These are phyloP conservation scores for Calonectria crousiana DNA, from an alignment of 2,329 filamentous ascomycete genomes.

Conservation along the genomic window DNA sequence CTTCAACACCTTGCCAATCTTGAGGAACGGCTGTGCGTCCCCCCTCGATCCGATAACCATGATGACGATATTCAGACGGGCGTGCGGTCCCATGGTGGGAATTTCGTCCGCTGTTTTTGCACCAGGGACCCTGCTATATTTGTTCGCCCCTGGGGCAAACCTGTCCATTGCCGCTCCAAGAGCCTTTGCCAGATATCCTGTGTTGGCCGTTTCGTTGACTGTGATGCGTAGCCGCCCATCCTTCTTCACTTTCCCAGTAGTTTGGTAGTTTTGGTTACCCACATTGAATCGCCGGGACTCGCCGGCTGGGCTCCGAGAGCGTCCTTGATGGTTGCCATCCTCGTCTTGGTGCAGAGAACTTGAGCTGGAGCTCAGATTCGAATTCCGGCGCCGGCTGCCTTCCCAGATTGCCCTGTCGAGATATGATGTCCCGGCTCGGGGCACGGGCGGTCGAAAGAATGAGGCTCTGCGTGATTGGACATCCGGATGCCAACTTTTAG, in stretches of 20 bases:
- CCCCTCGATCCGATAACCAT: constrained; percentile 87
- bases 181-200: constrained; percentile 80
- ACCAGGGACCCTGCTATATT: constrained; percentile 11
- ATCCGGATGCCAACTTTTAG: constrained; percentile 15
- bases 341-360: constrained; percentile 27
- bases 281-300: constrained; percentile 62
- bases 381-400: constrained; percentile 32
- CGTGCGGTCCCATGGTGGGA: constrained; percentile 49
- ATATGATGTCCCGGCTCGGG: constrained; percentile 34
- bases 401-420: constrained; percentile 45
- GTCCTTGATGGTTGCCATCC: neutral
- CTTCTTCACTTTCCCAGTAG: constrained; percentile 73
- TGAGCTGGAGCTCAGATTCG: constrained; percentile 30
- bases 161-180: constrained; percentile 72
- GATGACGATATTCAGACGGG: constrained; percentile 80
- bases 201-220: constrained; percentile 76
- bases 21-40: constrained; percentile 84
- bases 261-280: constrained; percentile 73
- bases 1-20: constrained; percentile 78
- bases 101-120: constrained; percentile 38
- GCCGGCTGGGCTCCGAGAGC: constrained; percentile 38
- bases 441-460: neutral
- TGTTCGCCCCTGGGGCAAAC: constrained; percentile 31
- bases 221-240: constrained; percentile 81
- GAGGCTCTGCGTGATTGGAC: neutral